Conservation (phyloP, 331 rosid species). For the Malus hybrid region DNA sequence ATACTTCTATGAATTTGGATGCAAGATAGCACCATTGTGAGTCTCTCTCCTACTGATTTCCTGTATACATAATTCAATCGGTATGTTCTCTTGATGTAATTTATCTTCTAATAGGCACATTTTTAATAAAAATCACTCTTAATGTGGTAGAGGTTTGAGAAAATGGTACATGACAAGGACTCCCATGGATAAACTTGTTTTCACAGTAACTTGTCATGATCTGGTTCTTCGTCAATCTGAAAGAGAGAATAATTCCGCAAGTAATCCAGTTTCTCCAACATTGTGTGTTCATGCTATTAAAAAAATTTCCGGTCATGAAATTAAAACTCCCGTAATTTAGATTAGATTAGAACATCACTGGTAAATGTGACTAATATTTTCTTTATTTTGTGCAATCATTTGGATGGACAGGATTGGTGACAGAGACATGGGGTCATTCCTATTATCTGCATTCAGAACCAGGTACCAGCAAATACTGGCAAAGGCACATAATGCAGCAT, state of each 20-base stretch:
- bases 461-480: slow-evolving; percentile 88
- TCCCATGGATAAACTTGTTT: background rate
- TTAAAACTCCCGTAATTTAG: background rate
- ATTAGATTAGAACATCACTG: no score
- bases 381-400: background rate
- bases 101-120: background rate
- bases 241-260: background rate
- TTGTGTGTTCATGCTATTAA: background rate
- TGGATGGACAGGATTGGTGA: slow-evolving; percentile 60
- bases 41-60: slow-evolving; percentile 20
- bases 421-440: slow-evolving; percentile 70
- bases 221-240: background rate
- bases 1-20: slow-evolving; percentile 90
- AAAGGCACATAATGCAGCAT: slow-evolving; percentile 74
- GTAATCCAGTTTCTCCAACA: background rate
- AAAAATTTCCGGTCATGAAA: background rate
- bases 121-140: background rate
- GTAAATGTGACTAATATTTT: background rate
- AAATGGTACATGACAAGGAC: background rate
- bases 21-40: slow-evolving; percentile 89
- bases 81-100: background rate
- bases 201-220: background rate
- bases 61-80: background rate
- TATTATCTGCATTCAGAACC: slow-evolving; percentile 76
- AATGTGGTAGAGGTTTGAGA: background rate